Base-by-base conservation (phyloP, 768 basidiomycete genomes). In the Agrocybe pediades region DNA sequence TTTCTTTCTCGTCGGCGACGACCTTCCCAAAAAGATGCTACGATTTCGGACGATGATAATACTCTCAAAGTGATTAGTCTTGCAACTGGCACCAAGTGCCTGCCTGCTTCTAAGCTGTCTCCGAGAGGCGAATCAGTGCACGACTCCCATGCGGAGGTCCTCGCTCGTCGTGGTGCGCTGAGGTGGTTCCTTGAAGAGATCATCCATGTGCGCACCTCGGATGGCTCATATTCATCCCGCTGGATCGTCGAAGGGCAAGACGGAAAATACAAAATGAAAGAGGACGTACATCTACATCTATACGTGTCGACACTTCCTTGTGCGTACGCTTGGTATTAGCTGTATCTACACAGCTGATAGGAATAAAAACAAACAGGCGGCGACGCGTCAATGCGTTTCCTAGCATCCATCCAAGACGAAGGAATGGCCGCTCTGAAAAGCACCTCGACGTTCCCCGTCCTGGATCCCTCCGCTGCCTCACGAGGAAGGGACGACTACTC, bases 121-220 rank as follows among this genome's bases (percentile, higher is more conserved):
- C 61, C 68, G 5, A 74, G 75, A 24, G 95, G 95, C 0, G 92
- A 96, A 62, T 79, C 84, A 1, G 58, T 97, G 16, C 93, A 95
- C 62, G 95, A 97, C 63, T 87, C 82, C 48, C 95, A 98, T 67
- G 95, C 95, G 9, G 95, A 98, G 69, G 82, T 95, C 19, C 76
- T 97, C n/a, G 93, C 93, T 1, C 81, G 92, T 17, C 78, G 95
- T 25, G 86, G 87, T 8, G 84, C 88, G 0, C 65, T 87, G 40
- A 79, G 86, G 21, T 98, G 93, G 92, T 72, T 93, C 43, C 67
- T 94, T 26, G 83, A 88, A 53, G 91, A 97, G 68, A 75, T 87
- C 15, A 56, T 62, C 8, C 77, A 82, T 23, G 66, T 62, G 40
- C 27, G 57, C 46, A 56, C 55, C 56, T 62, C 51, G 43, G 48